phyloP scores from a whole-genome alignment of 345 rosid genomes.

The Linum usitatissimum region DNA sequence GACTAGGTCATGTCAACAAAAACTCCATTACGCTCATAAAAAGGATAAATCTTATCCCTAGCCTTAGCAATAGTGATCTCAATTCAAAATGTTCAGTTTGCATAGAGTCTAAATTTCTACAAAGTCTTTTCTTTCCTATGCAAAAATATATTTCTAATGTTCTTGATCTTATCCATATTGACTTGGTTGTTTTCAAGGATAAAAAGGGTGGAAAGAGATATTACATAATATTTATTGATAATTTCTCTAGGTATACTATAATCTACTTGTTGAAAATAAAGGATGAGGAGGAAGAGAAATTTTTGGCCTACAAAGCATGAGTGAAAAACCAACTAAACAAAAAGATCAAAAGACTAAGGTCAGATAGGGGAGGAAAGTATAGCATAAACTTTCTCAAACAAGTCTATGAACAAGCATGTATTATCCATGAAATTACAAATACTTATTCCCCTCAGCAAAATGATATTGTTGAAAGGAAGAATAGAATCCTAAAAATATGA shows the following conservation, averaged over 20 bases:
- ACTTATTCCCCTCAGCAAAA: neutral
- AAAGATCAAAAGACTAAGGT: no score
- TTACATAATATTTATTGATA: neutral
- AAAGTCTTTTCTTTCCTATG: no score
- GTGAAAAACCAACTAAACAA: no score
- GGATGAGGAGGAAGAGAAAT: neutral
- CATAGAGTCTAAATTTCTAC: no score
- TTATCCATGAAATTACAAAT: neutral
- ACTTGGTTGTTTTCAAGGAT: neutral
- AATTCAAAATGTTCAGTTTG: no score
- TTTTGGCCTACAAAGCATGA: neutral
- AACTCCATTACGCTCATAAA: no score
- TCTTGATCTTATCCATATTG: neutral
- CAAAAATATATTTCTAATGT: neutral
- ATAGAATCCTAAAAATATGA: neutral
- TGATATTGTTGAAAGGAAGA: neutral
- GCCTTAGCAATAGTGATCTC: no score
- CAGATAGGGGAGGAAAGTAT: no score
- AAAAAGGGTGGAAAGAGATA: neutral
- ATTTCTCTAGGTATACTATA: slow-evolving; percentile 8
- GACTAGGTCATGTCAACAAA: neutral
- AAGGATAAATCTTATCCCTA: no score
- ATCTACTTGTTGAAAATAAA: neutral
- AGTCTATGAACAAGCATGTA: no score
- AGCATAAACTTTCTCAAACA: no score